These are phyloP conservation scores for Capsicum chinense DNA, from an alignment of 257 asterid genomes.

Conservation along the genomic window DNA sequence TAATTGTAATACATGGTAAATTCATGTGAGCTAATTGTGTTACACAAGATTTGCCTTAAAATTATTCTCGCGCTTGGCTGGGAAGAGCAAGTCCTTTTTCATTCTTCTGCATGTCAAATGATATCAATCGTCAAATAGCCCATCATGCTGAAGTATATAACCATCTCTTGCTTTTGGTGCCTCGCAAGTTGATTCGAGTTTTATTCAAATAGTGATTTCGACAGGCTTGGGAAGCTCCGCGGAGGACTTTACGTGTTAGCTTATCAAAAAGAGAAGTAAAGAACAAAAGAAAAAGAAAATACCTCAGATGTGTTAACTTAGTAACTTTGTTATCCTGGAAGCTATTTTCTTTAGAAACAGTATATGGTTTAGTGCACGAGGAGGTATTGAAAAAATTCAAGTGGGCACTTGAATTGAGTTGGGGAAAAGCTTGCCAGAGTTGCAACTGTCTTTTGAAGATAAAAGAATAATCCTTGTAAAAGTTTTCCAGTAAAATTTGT, in stretches of 20 bases:
- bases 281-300: background rate
- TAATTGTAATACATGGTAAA: too few species aligned
- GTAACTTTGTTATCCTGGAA: background rate
- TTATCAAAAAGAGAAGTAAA: background rate
- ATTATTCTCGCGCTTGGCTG: too few species aligned
- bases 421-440: background rate
- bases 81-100: too few species aligned
- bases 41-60: too few species aligned
- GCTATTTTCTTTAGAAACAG: background rate
- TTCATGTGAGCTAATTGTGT: too few species aligned
- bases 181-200: background rate
- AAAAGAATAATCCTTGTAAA: background rate
- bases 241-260: background rate
- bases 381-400: constrained; percentile 6
- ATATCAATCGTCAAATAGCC: too few species aligned
- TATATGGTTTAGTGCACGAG: background rate
- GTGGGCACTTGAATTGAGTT: background rate
- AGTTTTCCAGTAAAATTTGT: background rate
- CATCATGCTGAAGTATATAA: too few species aligned
- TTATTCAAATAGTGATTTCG: background rate
- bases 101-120: too few species aligned
- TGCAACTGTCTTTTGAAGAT: background rate
- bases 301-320: background rate
- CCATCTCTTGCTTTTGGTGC: too few species aligned
- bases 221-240: background rate